Evolutionary conservation across 2,329 filamentous ascomycete species (phyloP).

Genomic region (Botrytis fabae): DNA sequence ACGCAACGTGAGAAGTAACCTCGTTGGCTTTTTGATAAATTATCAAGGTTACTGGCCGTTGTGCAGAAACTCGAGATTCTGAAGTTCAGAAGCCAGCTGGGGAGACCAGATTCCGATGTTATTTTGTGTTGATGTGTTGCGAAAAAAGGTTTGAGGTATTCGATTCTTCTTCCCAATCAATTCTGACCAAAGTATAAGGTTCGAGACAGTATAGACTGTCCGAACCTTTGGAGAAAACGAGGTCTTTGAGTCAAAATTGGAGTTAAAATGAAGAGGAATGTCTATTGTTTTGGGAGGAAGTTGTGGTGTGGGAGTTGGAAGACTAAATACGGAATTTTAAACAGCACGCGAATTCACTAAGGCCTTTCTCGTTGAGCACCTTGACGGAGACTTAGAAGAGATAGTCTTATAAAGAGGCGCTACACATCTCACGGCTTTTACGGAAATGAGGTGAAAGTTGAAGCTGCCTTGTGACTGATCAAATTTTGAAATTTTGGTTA

Average conservation of each 20-base stretch:
- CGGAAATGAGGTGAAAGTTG: not conserved
- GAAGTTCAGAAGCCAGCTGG: not conserved
- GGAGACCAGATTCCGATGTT: no score
- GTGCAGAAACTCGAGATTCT: not conserved
- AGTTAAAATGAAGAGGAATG: not conserved
- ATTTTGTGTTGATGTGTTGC: not conserved
- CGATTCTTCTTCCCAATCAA: not conserved
- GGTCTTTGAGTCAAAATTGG: not conserved
- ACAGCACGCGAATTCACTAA: not conserved
- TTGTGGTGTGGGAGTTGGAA: not conserved
- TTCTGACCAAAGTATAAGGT: not conserved
- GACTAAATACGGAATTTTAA: not conserved
- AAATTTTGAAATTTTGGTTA: not conserved
- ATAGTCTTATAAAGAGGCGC: not conserved
- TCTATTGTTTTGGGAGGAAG: not conserved
- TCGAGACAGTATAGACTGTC: not conserved
- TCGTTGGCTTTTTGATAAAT: not conserved
- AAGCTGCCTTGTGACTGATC: not conserved
- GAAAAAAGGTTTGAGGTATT: not conserved
- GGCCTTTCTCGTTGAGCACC: not conserved
- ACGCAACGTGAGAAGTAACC: not conserved
- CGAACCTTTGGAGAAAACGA: not conserved
- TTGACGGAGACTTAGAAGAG: not conserved
- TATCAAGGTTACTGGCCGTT: not conserved
- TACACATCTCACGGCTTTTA: not conserved